phyloP scores from a whole-genome alignment of 2,329 filamentous ascomycete species.

The Shiraia bambusicola region DNA sequence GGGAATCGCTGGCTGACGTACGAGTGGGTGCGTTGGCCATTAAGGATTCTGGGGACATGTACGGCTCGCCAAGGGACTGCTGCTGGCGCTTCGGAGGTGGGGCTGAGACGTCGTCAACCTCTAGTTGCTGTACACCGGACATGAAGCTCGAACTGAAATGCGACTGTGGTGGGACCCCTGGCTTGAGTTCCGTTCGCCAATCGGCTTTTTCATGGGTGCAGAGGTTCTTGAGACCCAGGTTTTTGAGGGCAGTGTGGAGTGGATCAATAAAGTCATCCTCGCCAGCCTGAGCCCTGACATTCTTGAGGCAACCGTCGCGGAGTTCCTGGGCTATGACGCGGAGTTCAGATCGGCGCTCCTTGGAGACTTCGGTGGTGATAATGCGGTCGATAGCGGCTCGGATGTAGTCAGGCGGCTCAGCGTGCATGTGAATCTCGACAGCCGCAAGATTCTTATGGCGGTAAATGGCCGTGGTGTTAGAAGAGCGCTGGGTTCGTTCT shows the following conservation, averaged over 20 bases:
- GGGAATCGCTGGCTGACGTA: conserved; percentile 1
- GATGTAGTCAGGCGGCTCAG: conserved; percentile 13
- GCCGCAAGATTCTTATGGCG: conserved; percentile 6
- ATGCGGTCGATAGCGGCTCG: conserved; percentile 9
- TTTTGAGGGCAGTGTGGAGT: conserved; percentile 7
- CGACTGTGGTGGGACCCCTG: conserved; percentile 4
- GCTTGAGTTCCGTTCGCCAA: conserved; percentile 16
- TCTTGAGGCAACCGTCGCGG: conserved; percentile 6
- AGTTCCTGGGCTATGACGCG: conserved; percentile 11
- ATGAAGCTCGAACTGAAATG: conserved; percentile 11
- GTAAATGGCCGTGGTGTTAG: background rate
- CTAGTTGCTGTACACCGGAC: conserved; percentile 6
- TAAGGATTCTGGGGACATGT: conserved; percentile 3
- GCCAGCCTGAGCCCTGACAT: conserved; percentile 7
- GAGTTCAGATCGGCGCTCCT: conserved; percentile 9
- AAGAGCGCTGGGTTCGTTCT: conserved; percentile 5
- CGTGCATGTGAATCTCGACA: conserved; percentile 11
- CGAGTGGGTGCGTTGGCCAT: conserved; percentile 1
- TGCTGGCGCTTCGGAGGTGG: conserved; percentile 2
- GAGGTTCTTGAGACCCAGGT: conserved; percentile 9
- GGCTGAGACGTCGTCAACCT: conserved; percentile 5
- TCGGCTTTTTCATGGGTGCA: conserved; percentile 9
- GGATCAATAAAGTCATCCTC: conserved; percentile 11
- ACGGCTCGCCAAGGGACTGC: background rate
- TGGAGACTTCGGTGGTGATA: conserved; percentile 11